phyloP scores from a whole-genome alignment of 345 rosid genomes.

The Gynandropsis gynandra region DNA sequence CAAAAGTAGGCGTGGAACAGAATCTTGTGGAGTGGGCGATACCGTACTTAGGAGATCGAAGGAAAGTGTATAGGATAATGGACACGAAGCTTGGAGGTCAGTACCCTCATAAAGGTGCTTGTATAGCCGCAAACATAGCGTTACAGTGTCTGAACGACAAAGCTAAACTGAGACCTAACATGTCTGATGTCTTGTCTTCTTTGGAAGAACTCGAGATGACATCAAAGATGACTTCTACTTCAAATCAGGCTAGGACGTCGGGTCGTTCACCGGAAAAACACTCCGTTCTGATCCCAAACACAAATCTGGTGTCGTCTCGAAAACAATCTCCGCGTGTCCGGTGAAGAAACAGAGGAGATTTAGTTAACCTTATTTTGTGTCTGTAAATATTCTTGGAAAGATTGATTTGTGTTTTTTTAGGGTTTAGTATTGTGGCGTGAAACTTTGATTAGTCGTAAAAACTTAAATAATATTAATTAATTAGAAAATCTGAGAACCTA shows the following conservation, averaged over 20 bases:
- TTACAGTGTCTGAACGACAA: constrained; percentile 41
- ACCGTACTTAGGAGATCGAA: constrained; percentile 52
- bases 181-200: constrained; percentile 43
- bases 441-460: no score
- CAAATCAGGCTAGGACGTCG: constrained; percentile 11
- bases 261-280: constrained; percentile 8
- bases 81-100: constrained; percentile 64
- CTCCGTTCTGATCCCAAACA: not conserved
- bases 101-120: constrained; percentile 54
- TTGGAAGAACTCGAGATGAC: constrained; percentile 28
- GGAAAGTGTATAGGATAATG: constrained; percentile 57
- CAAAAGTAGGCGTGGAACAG: constrained; percentile 45
- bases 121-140: constrained; percentile 44
- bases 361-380: no score
- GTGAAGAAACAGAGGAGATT: no score
- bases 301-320: no score
- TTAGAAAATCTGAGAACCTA: no score
- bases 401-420: no score
- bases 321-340: no score
- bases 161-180: constrained; percentile 51
- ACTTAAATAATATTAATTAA: no score
- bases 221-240: constrained; percentile 2
- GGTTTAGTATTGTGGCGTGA: no score
- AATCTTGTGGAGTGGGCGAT: constrained; percentile 75
- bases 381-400: no score